Evolutionary conservation across 129 eudicot genomes (phyloP), one percentile per base, ranked within the genome.

Genomic region (Artemisia argyi): DNA sequence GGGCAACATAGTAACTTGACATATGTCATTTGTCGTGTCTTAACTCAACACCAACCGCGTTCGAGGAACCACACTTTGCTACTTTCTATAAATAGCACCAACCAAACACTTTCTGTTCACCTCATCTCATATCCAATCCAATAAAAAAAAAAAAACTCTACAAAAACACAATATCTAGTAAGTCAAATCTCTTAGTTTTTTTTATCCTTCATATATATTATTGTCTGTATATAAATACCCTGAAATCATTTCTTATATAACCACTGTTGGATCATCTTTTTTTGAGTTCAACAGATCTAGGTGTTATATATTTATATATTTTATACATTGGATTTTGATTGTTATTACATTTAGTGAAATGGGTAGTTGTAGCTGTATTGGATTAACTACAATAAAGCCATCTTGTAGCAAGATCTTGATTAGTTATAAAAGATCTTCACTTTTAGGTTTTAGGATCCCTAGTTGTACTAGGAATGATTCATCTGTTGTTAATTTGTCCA

Each of bases 351-450:
- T 35, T 35, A 9, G 42, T 63, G 65, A 51, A 69, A 86, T 89
- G 92, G 86, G 32, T 73, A 74, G 87, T 65, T 77, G 79, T 61
- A 76, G 79, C 49, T 87, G 94, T 79, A 68, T 89, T 73, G 91
- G 87, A 28, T n/a, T 89, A 26, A 76, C 88, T 46, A 60, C 81
- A 48, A 70, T 85, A 79, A 89, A 80, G 69, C 96, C 98, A 66
- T 83, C 87, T 76, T 82, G 61, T 51, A 14, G 91, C 80, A 92
- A 80, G 77, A 76, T 83, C 74, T 61, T 89, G 65, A 68, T 82
- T 78, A 58, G 76, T 20, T 79, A 83, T 49, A 89, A 80, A 64
- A 78, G 78, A 53, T 85, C 92, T 14, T 79, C 87, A 5, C 24
- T 83, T 79, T 85, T 85, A 48, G 91, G 91, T 42, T 69, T 72